Evolutionary conservation across 768 basidiomycete species (phyloP).

Genomic region (Podaxis sp.): DNA sequence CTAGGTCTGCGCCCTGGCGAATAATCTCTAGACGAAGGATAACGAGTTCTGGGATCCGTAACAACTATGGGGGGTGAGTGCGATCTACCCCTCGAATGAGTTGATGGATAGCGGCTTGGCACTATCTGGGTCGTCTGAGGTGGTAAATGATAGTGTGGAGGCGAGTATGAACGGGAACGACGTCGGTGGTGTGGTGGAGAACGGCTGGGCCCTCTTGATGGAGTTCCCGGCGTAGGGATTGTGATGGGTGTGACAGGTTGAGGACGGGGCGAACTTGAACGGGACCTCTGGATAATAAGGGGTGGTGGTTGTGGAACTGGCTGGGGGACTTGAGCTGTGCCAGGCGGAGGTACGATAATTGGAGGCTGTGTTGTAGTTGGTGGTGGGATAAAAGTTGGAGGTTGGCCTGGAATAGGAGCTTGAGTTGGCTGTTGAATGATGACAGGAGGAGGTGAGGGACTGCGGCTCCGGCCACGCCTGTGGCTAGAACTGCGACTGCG

Average conservation of each 20-base stretch:
- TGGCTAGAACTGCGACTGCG: slow-evolving; percentile 10
- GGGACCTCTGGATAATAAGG: slow-evolving; percentile 15
- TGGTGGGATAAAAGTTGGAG: slow-evolving; percentile 2
- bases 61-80: background rate
- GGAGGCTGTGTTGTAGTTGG: slow-evolving; percentile 17
- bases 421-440: slow-evolving; percentile 7
- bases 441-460: slow-evolving; percentile 1
- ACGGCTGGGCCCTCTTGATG: background rate
- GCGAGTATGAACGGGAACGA: slow-evolving; percentile 14
- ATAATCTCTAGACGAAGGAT: slow-evolving; percentile 5
- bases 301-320: slow-evolving; percentile 10
- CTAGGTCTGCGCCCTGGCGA: slow-evolving; percentile 1
- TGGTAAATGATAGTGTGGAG: slow-evolving; percentile 13
- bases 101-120: slow-evolving; percentile 12
- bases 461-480: slow-evolving; percentile 2
- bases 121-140: slow-evolving; percentile 6
- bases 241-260: slow-evolving; percentile 2
- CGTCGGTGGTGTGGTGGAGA: slow-evolving; percentile 4
- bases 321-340: background rate
- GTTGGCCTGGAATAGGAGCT: slow-evolving; percentile 10
- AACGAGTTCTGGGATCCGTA: background rate
- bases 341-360: slow-evolving; percentile 4
- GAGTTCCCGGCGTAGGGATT: background rate
- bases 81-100: slow-evolving; percentile 4
- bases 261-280: slow-evolving; percentile 3